A percentile compares a stretch with the other conserved stretches of the same genome.
Conservation (phyloP, 306 rosid genomes). For the Alnus glutinosa region DNA sequence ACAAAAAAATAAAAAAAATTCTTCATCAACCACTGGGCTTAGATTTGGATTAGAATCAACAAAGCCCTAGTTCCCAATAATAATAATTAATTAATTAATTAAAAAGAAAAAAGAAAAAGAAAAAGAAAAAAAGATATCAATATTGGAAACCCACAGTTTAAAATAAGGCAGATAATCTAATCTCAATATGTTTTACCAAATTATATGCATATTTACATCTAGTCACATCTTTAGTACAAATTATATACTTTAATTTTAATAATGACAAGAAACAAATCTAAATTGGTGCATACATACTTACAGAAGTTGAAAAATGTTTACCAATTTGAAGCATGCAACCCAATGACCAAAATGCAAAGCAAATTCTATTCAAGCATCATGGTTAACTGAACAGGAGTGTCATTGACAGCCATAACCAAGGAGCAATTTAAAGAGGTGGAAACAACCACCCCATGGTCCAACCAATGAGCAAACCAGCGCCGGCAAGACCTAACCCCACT, state of each 20-base stretch:
- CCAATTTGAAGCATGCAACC: constrained; percentile 14
- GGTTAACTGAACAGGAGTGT: background rate
- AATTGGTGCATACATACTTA: constrained; percentile 6
- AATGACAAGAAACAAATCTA: constrained; percentile 7
- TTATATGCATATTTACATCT: background rate
- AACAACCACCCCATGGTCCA: constrained; percentile 94
- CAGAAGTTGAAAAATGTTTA: background rate
- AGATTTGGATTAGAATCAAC: too few species aligned
- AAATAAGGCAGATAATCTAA: background rate
- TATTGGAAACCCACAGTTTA: background rate
- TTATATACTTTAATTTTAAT: background rate
- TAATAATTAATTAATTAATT: too few species aligned
- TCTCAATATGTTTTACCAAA: background rate
- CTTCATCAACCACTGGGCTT: too few species aligned
- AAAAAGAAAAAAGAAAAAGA: too few species aligned
- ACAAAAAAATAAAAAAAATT: too few species aligned
- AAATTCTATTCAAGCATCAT: background rate
- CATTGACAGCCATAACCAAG: constrained; percentile 18
- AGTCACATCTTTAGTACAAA: background rate
- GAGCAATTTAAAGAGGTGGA: constrained; percentile 40
- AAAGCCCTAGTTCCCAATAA: background rate
- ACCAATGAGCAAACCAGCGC: constrained; percentile 90
- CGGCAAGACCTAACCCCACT: constrained; percentile 69
- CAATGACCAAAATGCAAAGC: background rate
- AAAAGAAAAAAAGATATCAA: background rate